phyloP scores from a whole-genome alignment of 805 yeast genomes.

The Candida chauliodis region DNA sequence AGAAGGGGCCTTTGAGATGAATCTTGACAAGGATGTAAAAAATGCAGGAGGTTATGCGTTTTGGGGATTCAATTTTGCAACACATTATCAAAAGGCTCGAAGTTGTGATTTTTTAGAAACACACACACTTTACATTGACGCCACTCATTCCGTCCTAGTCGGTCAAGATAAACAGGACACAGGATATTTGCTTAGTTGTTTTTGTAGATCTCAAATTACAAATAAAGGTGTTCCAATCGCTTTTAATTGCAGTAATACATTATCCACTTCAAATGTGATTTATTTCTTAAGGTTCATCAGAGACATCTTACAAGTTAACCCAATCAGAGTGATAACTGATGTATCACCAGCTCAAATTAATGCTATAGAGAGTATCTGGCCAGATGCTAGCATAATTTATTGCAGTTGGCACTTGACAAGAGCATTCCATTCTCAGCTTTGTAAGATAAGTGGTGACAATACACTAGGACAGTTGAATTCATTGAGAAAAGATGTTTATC shows the following conservation, averaged over 20 bases:
- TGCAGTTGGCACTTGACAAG: neutral
- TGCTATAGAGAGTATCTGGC: neutral
- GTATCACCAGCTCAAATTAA: neutral
- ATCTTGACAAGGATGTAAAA: neutral
- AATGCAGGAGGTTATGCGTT: neutral
- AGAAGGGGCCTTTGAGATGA: neutral
- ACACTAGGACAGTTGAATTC: neutral
- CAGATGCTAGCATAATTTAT: neutral
- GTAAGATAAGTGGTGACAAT: neutral
- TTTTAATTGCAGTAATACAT: too few relatives aligned
- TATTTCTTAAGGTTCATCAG: neutral
- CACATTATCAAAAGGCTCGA: neutral
- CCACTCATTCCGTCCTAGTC: neutral
- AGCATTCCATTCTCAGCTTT: neutral
- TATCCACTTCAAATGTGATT: neutral
- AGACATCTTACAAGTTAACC: neutral
- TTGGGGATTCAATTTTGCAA: neutral
- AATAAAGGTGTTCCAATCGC: neutral
- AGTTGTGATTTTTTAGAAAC: neutral
- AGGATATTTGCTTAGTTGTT: neutral
- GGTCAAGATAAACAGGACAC: neutral
- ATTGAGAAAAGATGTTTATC: neutral
- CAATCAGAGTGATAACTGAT: neutral
- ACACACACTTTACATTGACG: neutral
- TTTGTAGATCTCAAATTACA: neutral